A percentile compares a stretch with the other conserved stretches of the same genome.
phyloP scores from a whole-genome alignment of 1,284 basidiomycete species.

The Ganoderma boninense region DNA sequence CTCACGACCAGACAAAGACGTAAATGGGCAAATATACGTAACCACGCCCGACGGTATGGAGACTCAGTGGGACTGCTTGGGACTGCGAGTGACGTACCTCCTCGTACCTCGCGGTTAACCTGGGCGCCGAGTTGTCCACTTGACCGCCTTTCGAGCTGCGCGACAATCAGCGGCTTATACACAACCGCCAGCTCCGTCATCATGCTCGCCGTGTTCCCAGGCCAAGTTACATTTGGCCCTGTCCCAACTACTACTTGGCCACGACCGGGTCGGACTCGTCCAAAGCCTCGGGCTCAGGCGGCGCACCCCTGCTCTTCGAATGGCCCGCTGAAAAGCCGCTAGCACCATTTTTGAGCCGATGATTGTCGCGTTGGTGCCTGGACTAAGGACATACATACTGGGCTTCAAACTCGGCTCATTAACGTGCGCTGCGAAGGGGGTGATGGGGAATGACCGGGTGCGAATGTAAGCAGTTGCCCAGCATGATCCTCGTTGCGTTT shows the following conservation, averaged over 20 bases:
- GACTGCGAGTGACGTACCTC: background rate
- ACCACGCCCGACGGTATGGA: background rate
- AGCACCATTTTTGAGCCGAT: too few species aligned
- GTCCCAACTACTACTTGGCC: background rate
- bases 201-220: slow-evolving; percentile 56
- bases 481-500: too few species aligned
- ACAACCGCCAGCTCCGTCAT: slow-evolving; percentile 51
- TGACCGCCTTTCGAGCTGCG: background rate
- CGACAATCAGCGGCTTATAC: slow-evolving; percentile 52
- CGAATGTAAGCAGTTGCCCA: too few species aligned
- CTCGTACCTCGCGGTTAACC: background rate
- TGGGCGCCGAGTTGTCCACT: background rate
- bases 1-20: background rate
- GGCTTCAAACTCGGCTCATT: too few species aligned
- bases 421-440: too few species aligned
- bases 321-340: too few species aligned
- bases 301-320: too few species aligned
- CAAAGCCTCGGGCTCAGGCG: too few species aligned
- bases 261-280: too few species aligned
- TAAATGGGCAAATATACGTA: background rate
- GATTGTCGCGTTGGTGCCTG: too few species aligned
- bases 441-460: too few species aligned
- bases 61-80: background rate
- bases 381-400: too few species aligned
- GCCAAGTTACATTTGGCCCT: slow-evolving; percentile 47